Evolutionary conservation across 345 rosid species (phyloP).

Genomic region (Reutealis trisperma): DNA sequence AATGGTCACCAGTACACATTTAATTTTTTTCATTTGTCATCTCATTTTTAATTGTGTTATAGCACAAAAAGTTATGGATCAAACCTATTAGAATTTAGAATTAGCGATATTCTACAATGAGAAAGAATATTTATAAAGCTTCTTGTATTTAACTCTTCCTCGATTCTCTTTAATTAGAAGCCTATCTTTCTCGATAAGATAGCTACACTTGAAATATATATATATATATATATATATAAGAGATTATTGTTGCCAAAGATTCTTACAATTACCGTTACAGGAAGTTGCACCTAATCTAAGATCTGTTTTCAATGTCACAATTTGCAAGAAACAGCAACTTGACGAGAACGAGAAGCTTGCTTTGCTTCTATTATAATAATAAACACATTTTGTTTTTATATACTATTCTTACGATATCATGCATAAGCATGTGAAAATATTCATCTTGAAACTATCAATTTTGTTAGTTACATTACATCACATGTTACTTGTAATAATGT

Average conservation of each 20-base stretch:
- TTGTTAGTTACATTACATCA: background rate
- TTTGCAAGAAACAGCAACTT: constrained; percentile 24
- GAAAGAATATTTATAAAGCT: too few species aligned
- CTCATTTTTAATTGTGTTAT: too few species aligned
- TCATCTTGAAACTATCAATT: background rate
- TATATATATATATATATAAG: too few species aligned
- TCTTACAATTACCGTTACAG: constrained; percentile 26
- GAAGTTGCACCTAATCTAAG: constrained; percentile 15
- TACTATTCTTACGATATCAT: background rate
- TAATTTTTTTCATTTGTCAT: too few species aligned
- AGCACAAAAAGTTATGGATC: too few species aligned
- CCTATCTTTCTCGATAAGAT: constrained; percentile 19
- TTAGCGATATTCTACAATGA: too few species aligned
- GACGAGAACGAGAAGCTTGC: background rate
- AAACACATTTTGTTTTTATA: too few species aligned
- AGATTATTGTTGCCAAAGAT: constrained; percentile 14
- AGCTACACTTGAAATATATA: too few species aligned
- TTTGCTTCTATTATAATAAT: too few species aligned
- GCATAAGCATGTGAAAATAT: constrained; percentile 30
- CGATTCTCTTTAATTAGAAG: background rate
- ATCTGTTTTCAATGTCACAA: constrained; percentile 2
- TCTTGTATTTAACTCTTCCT: background rate
- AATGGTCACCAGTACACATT: too few species aligned
- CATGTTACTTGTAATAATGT: constrained; percentile 15
- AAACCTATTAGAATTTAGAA: too few species aligned